These are phyloP conservation scores for Toxicodendron radicans DNA, from an alignment of 345 rosid genomes.

Conservation along the genomic window DNA sequence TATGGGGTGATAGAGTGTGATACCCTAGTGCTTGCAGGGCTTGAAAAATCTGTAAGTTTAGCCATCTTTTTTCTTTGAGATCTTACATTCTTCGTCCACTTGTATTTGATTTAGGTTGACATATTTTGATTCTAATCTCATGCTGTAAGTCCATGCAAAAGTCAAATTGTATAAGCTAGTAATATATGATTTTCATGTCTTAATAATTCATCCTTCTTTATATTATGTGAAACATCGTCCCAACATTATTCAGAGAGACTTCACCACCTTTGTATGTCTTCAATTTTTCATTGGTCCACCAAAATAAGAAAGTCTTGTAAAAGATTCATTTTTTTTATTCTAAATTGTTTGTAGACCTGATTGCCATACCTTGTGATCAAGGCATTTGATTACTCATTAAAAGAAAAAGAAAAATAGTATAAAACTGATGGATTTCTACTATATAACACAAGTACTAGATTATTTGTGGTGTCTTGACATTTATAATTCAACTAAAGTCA, in stretches of 20 bases:
- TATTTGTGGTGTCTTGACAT: conserved; percentile 6
- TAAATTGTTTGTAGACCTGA: not conserved
- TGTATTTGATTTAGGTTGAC: not conserved
- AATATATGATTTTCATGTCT: not conserved
- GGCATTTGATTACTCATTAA: not conserved
- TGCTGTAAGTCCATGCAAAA: conserved; percentile 2
- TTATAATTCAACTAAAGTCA: conserved; percentile 4
- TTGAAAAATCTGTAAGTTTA: conserved; percentile 79
- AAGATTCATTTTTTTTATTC: not conserved
- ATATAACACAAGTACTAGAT: not conserved
- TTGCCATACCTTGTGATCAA: not conserved
- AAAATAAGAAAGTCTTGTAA: not conserved
- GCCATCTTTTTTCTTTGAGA: conserved; percentile 17
- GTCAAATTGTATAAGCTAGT: not conserved
- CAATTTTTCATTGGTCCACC: not conserved
- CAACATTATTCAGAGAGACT: not conserved
- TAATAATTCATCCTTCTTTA: conserved; percentile 1
- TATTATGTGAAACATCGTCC: not conserved
- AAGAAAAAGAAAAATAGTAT: not conserved
- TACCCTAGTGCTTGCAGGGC: conserved; percentile 66
- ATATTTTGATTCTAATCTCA: conserved; percentile 5
- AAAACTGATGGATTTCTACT: not conserved
- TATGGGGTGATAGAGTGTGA: conserved; percentile 91
- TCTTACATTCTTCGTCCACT: not conserved
- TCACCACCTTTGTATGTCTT: not conserved